Evolutionary conservation across 352 stramenopile species (phyloP).

Genomic region (Pythium sp.): DNA sequence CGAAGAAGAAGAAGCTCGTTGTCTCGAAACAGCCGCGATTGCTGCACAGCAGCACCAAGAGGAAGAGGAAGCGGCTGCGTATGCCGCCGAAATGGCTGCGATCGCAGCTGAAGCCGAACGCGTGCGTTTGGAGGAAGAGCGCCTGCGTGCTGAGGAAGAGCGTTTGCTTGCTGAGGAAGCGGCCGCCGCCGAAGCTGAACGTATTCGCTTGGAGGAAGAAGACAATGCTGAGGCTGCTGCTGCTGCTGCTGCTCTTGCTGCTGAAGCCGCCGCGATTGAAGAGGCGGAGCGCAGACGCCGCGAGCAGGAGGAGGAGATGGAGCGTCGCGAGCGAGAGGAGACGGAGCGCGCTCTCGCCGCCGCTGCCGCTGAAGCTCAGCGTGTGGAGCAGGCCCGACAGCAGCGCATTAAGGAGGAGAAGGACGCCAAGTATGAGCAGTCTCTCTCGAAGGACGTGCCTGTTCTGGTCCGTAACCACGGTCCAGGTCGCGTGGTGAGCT

Average conservation of each 20-base stretch:
- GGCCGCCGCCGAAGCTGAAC: constrained; percentile 5
- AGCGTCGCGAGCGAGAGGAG: constrained; percentile 21
- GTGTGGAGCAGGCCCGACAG: constrained; percentile 41
- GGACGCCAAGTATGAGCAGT: constrained; percentile 84
- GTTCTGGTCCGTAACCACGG: constrained; percentile 75
- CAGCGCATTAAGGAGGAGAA: constrained; percentile 62
- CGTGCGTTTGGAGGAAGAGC: constrained; percentile 27
- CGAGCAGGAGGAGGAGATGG: constrained; percentile 20
- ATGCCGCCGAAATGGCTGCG: constrained; percentile 20
- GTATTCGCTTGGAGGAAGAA: constrained; percentile 1
- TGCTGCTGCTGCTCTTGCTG: constrained; percentile 10
- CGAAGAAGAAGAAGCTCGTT: constrained; percentile 5
- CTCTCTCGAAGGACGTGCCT: constrained; percentile 83
- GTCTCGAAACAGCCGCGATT: constrained; percentile 1
- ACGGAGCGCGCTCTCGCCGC: constrained; percentile 46
- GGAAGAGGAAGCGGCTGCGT: constrained; percentile 31
- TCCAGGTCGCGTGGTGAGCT: constrained; percentile 66
- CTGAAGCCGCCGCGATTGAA: constrained; percentile 13
- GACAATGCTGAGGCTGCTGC: constrained; percentile 10
- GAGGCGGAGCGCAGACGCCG: constrained; percentile 13
- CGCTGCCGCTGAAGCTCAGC: constrained; percentile 38
- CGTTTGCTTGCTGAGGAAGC: constrained; percentile 17
- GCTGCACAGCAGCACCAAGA: constrained; percentile 35
- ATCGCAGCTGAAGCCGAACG: constrained; percentile 29
- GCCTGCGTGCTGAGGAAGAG: constrained; percentile 19